Percentiles rank a stretch among this genome's conserved stretches.
phyloP scores from a whole-genome alignment of 208 protist species.

The Crithidia expoeki region DNA sequence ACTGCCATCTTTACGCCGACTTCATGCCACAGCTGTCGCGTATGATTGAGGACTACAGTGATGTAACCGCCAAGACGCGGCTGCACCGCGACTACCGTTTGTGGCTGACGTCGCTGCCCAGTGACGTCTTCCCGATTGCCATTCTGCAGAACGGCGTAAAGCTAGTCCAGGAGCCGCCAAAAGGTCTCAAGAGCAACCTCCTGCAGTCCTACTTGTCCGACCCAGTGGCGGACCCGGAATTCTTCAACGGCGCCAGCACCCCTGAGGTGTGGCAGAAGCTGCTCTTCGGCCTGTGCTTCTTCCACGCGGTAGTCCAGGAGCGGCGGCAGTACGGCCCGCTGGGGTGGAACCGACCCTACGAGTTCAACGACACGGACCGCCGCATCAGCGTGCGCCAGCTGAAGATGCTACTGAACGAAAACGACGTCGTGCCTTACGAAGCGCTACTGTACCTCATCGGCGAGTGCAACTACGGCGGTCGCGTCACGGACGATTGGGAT shows the following conservation, averaged over 20 bases:
- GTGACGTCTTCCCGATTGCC: slow-evolving; percentile 96
- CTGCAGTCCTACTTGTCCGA: slow-evolving; percentile 94
- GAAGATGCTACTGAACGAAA: slow-evolving; percentile 95
- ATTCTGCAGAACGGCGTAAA: slow-evolving; percentile 98
- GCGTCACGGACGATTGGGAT: slow-evolving; percentile 95
- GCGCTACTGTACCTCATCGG: slow-evolving; percentile 94
- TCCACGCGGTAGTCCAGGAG: slow-evolving; percentile 97
- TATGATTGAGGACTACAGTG: slow-evolving; percentile 93
- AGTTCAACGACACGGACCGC: slow-evolving; percentile 97
- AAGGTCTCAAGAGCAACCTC: slow-evolving; percentile 96
- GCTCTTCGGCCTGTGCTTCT: slow-evolving; percentile 96
- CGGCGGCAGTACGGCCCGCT: slow-evolving; percentile 95
- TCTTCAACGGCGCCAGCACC: slow-evolving; percentile 86
- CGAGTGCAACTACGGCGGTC: slow-evolving; percentile 94
- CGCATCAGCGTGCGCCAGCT: slow-evolving; percentile 96
- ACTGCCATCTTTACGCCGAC: slow-evolving; percentile 95
- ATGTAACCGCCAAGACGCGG: slow-evolving; percentile 84
- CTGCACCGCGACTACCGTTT: slow-evolving; percentile 96
- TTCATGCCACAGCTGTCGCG: slow-evolving; percentile 95
- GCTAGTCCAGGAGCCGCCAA: slow-evolving; percentile 98
- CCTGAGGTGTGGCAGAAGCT: slow-evolving; percentile 90
- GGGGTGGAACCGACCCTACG: slow-evolving; percentile 97
- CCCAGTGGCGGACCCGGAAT: slow-evolving; percentile 81
- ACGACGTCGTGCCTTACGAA: slow-evolving; percentile 92
- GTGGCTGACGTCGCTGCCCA: slow-evolving; percentile 98